These are phyloP conservation scores for Cryptococcus sp. DNA, from an alignment of 1,284 basidiomycete genomes.

Conservation along the genomic window DNA sequence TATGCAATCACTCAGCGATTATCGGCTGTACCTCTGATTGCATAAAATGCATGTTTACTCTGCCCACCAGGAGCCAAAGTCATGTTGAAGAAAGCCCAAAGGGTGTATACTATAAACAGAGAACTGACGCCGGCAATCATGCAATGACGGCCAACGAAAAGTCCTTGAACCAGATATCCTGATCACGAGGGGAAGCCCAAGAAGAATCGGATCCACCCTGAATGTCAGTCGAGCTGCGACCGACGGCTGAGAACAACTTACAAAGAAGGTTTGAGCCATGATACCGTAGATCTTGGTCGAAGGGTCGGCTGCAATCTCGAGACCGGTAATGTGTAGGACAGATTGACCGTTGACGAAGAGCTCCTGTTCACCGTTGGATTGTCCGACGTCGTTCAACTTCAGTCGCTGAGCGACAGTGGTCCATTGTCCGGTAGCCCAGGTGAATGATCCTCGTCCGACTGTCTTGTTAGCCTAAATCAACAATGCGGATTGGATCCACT, in stretches of 20 bases:
- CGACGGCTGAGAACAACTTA: constrained; percentile 47
- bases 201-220: constrained; percentile 34
- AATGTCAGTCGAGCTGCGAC: not conserved
- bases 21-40: not conserved
- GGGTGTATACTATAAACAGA: not conserved
- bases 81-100: not conserved
- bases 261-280: constrained; percentile 68
- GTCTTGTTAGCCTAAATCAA: constrained; percentile 38
- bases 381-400: constrained; percentile 57
- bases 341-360: constrained; percentile 59
- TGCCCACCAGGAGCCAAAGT: not conserved
- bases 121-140: not conserved
- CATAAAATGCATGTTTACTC: not conserved
- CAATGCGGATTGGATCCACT: constrained; percentile 7
- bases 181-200: constrained; percentile 58
- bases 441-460: constrained; percentile 69
- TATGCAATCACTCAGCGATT: not conserved
- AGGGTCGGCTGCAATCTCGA: constrained; percentile 53
- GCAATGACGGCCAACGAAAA: constrained; percentile 61
- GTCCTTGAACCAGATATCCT: constrained; percentile 61
- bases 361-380: constrained; percentile 53
- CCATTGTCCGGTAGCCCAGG: constrained; percentile 62
- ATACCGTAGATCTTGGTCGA: constrained; percentile 57
- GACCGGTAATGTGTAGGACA: constrained; percentile 54
- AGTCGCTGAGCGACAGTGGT: constrained; percentile 59